These are phyloP conservation scores for Paxillus rubicundulus DNA, from an alignment of 768 basidiomycete species.

Conservation along the genomic window DNA sequence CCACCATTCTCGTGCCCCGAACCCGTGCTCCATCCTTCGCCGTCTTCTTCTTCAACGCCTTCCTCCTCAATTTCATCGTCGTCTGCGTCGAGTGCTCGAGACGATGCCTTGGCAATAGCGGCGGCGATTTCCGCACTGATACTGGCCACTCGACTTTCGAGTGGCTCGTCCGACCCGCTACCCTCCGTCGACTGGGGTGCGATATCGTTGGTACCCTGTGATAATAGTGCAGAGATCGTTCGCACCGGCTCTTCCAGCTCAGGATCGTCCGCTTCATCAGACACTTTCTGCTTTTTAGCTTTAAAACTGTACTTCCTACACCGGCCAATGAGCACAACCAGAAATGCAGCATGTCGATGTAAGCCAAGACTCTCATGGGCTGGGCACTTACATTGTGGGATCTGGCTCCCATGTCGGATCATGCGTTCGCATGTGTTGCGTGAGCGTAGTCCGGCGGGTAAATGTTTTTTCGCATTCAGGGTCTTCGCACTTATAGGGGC, in stretches of 20 bases:
- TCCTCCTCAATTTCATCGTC: constrained; percentile 43
- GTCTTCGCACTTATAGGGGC: constrained; percentile 84
- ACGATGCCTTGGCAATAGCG: constrained; percentile 72
- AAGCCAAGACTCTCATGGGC: constrained; percentile 9
- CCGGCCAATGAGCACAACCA: constrained; percentile 14
- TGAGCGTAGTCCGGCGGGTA: constrained; percentile 80
- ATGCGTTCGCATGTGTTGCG: constrained; percentile 84
- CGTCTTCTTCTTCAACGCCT: constrained; percentile 39
- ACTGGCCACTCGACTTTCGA: constrained; percentile 68
- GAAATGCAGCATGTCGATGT: background rate
- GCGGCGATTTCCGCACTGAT: constrained; percentile 81
- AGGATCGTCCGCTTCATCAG: constrained; percentile 50
- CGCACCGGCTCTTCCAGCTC: constrained; percentile 72
- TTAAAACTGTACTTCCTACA: constrained; percentile 76
- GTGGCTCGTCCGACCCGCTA: constrained; percentile 35
- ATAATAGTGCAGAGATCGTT: constrained; percentile 68
- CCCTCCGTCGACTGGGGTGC: constrained; percentile 33
- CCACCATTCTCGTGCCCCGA: constrained; percentile 52
- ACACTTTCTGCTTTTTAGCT: constrained; percentile 59
- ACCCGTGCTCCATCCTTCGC: constrained; percentile 40
- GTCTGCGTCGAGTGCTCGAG: constrained; percentile 55
- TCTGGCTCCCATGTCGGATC: constrained; percentile 84
- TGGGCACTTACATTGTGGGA: constrained; percentile 64
- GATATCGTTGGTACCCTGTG: constrained; percentile 38
- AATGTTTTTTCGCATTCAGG: constrained; percentile 84